These are phyloP conservation scores for Sutorius eximius DNA, from an alignment of 1,284 basidiomycete genomes.

Conservation along the genomic window DNA sequence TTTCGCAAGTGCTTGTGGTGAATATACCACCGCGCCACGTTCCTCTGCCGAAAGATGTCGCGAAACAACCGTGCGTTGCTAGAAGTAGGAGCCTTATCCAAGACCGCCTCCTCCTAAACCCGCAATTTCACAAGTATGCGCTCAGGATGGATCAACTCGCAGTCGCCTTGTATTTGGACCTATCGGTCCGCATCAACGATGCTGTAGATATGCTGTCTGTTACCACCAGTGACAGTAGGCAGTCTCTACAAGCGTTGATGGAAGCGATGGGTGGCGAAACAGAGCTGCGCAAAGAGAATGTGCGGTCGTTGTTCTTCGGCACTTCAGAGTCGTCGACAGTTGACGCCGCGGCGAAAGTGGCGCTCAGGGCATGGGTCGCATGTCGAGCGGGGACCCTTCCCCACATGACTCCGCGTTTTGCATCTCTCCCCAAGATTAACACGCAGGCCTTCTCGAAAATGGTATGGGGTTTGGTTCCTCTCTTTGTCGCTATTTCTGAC, in stretches of 20 bases:
- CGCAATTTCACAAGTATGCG: conserved; percentile 32
- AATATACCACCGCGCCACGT: conserved; percentile 24
- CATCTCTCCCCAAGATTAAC: conserved; percentile 20
- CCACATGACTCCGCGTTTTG: conserved; percentile 17
- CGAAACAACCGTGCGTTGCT: conserved; percentile 17
- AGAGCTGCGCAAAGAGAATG: conserved; percentile 32
- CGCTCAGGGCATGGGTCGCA: conserved; percentile 47
- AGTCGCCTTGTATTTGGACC: conserved; percentile 42
- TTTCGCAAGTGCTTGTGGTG: conserved; percentile 34
- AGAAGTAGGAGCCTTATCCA: conserved; percentile 30
- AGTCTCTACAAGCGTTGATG: conserved; percentile 40
- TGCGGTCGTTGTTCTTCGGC: conserved; percentile 41
- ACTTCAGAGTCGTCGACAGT: conserved; percentile 18
- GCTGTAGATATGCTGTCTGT: conserved; percentile 49
- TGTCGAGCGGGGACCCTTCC: conserved; percentile 32
- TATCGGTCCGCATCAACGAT: conserved; percentile 37
- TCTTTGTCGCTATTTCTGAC: neutral
- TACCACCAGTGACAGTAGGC: conserved; percentile 17
- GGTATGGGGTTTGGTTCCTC: conserved; percentile 10
- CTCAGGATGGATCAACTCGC: conserved; percentile 49
- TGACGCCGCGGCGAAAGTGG: conserved; percentile 21
- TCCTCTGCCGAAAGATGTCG: conserved; percentile 2
- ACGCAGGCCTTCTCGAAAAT: conserved; percentile 16
- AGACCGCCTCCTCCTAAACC: conserved; percentile 34
- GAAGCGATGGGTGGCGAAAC: conserved; percentile 39